Evolutionary conservation across 495 filamentous ascomycete species (phyloP).

Genomic region (Tetracladium marchalianum): DNA sequence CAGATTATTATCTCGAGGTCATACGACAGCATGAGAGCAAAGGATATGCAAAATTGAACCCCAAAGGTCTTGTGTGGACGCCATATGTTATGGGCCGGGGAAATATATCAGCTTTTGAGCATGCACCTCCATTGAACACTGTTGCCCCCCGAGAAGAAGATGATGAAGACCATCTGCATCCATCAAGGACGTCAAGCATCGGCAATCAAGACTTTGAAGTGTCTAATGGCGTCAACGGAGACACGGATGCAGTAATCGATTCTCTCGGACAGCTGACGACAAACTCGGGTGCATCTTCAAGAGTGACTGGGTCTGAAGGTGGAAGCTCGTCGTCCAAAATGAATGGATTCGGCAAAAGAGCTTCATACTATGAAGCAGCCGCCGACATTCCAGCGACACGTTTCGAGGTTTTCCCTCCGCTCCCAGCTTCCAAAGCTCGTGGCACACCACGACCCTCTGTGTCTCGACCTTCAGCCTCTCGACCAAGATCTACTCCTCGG

Average conservation of each 20-base stretch:
- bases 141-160: slow-evolving; percentile 77
- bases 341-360: slow-evolving; percentile 25
- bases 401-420: slow-evolving; percentile 78
- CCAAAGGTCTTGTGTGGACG: slow-evolving; percentile 81
- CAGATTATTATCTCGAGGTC: slow-evolving; percentile 70
- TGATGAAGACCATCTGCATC: slow-evolving; percentile 30
- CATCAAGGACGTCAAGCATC: slow-evolving; percentile 14
- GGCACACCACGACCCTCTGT: slow-evolving; percentile 11
- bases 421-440: slow-evolving; percentile 36
- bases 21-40: slow-evolving; percentile 81
- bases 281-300: slow-evolving; percentile 4
- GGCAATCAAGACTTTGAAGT: slow-evolving; percentile 17
- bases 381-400: slow-evolving; percentile 60
- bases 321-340: slow-evolving; percentile 8
- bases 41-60: slow-evolving; percentile 75
- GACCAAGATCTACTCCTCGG: slow-evolving; percentile 7
- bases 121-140: slow-evolving; percentile 70
- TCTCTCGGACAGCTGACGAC: slow-evolving; percentile 15
- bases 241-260: slow-evolving; percentile 10
- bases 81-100: slow-evolving; percentile 91
- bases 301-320: slow-evolving; percentile 2
- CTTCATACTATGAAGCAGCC: slow-evolving; percentile 20
- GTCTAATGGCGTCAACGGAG: slow-evolving; percentile 11
- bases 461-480: slow-evolving; percentile 11
- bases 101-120: slow-evolving; percentile 76